Evolutionary conservation across 148 eudicot genomes (phyloP), one percentile per base, ranked within the genome.

Genomic region (Agrostemma githago): DNA sequence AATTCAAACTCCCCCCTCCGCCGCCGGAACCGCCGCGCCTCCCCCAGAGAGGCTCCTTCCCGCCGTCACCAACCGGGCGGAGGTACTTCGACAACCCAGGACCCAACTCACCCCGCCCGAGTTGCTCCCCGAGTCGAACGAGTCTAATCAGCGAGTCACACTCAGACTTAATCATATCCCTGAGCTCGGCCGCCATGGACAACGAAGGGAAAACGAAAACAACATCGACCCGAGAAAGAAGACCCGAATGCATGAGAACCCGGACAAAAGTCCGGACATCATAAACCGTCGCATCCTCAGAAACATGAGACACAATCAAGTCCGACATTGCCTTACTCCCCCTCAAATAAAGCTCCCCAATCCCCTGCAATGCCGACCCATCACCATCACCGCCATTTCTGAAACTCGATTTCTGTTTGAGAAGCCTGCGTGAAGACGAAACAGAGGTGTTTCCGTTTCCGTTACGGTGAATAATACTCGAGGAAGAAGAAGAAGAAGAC

Each of bases 41-140:
- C 11, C 97, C 97, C 97, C 97, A 92, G 26, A 92, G 65, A 0
- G 97, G 62, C 79, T 88, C 94, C 62, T 82, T 82, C 64, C 82
- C 87, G 73, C 74, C 86, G 42, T 84, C 85, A 68, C 70, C 82
- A 4, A 72, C 73, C 8, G 21, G 37, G 81, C 84, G 79, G 74
- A 78, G 21, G 40, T 89, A 83, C 79, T 85, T 86, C 61, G 79
- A 71, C 61, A 68, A 41, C 51, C 71, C 78, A n/a, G 34, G 16
- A 58, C 82, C 62, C 70, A 76, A 72, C 75, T 53, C 72, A 11
- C 9, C 39, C 41, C 34, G 8, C 26, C 68, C 77, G 3, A 42
- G 68, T 43, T 68, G 66, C 11, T 14, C 43, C 21, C 64, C 75
- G 53, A 62, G 37, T 6, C 53, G 62, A 37, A 85, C 37, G 68